phyloP scores from a whole-genome alignment of 495 filamentous ascomycete genomes.

The Lindgomyces ingoldianus region DNA sequence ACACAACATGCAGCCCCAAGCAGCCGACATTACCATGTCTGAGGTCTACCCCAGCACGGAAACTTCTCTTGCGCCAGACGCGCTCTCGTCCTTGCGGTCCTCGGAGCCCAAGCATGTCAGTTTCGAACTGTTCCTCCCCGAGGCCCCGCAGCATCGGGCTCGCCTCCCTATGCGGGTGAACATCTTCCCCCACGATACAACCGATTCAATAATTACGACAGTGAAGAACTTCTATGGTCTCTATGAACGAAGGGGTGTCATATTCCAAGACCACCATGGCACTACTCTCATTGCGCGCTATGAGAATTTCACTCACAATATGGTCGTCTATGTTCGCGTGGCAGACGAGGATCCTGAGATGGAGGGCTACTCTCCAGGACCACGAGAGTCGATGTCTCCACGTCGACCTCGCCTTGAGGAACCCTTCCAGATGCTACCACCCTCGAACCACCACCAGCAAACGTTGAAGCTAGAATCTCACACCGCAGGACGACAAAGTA shows the following conservation, averaged over 20 bases:
- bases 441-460: constrained; percentile 56
- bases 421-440: constrained; percentile 48
- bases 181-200: constrained; percentile 90
- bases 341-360: constrained; percentile 60
- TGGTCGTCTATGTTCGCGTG: constrained; percentile 86
- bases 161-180: constrained; percentile 87
- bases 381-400: constrained; percentile 40
- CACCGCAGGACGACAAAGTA: constrained; percentile 72
- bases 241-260: constrained; percentile 77
- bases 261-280: constrained; percentile 85
- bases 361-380: constrained; percentile 19
- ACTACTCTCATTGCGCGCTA: constrained; percentile 90
- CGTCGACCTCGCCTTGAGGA: constrained; percentile 43
- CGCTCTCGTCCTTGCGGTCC: constrained; percentile 22
- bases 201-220: constrained; percentile 91
- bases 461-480: constrained; percentile 67
- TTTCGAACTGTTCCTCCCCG: constrained; percentile 79
- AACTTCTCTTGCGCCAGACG: constrained; percentile 9
- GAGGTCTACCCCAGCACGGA: constrained; percentile 31
- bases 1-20: constrained; percentile 14
- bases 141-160: constrained; percentile 70
- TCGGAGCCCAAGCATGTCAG: constrained; percentile 40
- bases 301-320: constrained; percentile 87
- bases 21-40: constrained; percentile 14
- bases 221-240: constrained; percentile 98